These are phyloP conservation scores for Olyra latifolia DNA, from an alignment of 176 grass and related monocot genomes.

Conservation along the genomic window DNA sequence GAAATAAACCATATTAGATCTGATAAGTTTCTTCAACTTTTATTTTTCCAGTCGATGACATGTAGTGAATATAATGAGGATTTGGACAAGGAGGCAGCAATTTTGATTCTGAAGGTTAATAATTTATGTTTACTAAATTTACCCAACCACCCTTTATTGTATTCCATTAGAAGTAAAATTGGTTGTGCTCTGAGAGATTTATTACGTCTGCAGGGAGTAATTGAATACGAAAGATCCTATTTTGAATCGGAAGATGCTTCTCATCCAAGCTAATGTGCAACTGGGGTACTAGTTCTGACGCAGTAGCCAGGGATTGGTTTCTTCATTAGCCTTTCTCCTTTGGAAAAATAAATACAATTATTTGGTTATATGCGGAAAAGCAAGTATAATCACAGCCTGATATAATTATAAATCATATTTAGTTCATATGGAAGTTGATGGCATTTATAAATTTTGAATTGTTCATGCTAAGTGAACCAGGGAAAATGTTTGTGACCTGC, in stretches of 20 bases:
- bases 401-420: not conserved
- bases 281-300: not conserved
- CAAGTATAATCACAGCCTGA: not conserved
- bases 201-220: conserved; percentile 42
- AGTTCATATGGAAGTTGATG: not conserved
- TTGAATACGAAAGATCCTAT: conserved; percentile 58
- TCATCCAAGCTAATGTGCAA: not conserved
- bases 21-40: not conserved
- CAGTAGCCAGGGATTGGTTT: not conserved
- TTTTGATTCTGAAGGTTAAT: conserved; percentile 68
- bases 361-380: conserved; percentile 12
- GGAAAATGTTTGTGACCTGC: not conserved
- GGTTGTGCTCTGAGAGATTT: not conserved
- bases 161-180: not conserved
- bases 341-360: not conserved
- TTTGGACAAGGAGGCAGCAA: conserved; percentile 72
- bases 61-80: conserved; percentile 89
- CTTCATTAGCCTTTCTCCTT: not conserved
- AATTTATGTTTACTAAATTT: not conserved
- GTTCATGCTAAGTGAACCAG: not conserved
- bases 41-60: conserved; percentile 50
- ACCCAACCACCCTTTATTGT: not conserved
- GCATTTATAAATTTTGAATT: not conserved
- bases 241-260: conserved; percentile 41
- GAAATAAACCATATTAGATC: not conserved